Conservation (phyloP, 768 basidiomycete species). For the Suillus subluteus region DNA sequence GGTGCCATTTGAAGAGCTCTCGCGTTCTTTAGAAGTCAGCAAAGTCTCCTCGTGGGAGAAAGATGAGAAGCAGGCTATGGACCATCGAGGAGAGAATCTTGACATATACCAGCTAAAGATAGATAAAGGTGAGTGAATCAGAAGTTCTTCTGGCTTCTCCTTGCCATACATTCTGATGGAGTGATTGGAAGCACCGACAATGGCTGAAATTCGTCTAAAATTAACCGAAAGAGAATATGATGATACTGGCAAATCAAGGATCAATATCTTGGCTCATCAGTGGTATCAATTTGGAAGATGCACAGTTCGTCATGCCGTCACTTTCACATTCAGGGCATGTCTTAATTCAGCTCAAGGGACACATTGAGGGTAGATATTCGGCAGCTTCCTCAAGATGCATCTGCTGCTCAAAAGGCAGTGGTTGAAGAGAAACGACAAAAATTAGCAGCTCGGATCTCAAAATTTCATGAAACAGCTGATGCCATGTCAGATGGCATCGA, state of each 20-base stretch:
- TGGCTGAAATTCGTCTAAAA: slow-evolving; percentile 7
- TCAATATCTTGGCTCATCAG: slow-evolving; percentile 10
- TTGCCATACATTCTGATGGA: no score
- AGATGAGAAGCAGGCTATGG: background rate
- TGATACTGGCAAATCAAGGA: background rate
- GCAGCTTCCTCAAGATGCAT: slow-evolving; percentile 4
- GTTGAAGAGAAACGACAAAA: background rate
- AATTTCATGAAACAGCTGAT: background rate
- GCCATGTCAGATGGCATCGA: background rate
- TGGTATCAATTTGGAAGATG: slow-evolving; percentile 11
- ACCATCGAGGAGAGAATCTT: slow-evolving; percentile 3
- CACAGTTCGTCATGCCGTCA: background rate
- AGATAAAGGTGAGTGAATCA: slow-evolving; percentile 2
- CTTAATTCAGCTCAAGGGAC: background rate
- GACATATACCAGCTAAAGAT: slow-evolving; percentile 9
- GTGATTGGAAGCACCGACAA: slow-evolving; percentile 7
- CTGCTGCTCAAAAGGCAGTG: background rate
- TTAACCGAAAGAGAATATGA: background rate
- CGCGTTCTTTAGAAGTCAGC: background rate
- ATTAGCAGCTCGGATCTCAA: background rate
- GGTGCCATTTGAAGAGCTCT: slow-evolving; percentile 6
- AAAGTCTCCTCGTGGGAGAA: background rate
- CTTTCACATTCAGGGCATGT: no score
- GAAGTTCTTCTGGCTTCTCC: background rate
- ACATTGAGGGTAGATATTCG: slow-evolving; percentile 8